Percentiles rank a stretch among this genome's conserved stretches.
These are phyloP conservation scores for Suhomyces taliae DNA, from an alignment of 1,139 yeast species.

Conservation along the genomic window DNA sequence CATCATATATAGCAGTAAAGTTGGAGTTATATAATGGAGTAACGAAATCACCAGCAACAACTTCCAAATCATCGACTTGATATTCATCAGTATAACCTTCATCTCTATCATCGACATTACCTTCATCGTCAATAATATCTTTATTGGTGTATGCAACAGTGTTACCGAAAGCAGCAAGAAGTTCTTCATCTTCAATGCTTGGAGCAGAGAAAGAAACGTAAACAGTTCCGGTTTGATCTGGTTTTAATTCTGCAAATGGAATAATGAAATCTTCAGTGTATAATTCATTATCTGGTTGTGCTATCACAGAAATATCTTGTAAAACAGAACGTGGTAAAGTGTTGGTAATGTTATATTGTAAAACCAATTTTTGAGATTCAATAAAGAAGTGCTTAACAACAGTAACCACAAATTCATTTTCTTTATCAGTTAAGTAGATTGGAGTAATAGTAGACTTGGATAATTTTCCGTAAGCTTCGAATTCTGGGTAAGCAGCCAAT, in stretches of 20 bases:
- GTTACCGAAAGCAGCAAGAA: constrained; percentile 62
- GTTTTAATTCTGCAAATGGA: constrained; percentile 70
- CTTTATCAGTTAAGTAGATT: constrained; percentile 81
- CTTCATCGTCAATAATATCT: constrained; percentile 77
- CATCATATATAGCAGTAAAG: constrained; percentile 75
- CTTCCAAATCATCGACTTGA: constrained; percentile 77
- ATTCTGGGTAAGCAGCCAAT: constrained; percentile 66
- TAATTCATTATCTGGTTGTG: constrained; percentile 61
- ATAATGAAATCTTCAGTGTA: constrained; percentile 72
- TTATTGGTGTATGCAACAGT: constrained; percentile 73
- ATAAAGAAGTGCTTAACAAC: constrained; percentile 80
- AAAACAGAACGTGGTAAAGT: constrained; percentile 77
- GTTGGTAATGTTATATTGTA: constrained; percentile 83
- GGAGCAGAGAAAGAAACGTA: constrained; percentile 77
- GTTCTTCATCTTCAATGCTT: constrained; percentile 35
- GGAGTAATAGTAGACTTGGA: constrained; percentile 65
- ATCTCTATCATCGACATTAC: constrained; percentile 64
- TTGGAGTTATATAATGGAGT: constrained; percentile 76
- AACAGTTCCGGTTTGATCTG: constrained; percentile 70
- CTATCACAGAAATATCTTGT: constrained; percentile 75
- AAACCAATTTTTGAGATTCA: constrained; percentile 65
- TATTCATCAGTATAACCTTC: constrained; percentile 95
- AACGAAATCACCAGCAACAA: constrained; percentile 81
- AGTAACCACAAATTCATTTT: constrained; percentile 88
- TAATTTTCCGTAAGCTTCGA: constrained; percentile 68